Evolutionary conservation across 768 basidiomycete species (phyloP).

Genomic region (Tulasnella sp.): DNA sequence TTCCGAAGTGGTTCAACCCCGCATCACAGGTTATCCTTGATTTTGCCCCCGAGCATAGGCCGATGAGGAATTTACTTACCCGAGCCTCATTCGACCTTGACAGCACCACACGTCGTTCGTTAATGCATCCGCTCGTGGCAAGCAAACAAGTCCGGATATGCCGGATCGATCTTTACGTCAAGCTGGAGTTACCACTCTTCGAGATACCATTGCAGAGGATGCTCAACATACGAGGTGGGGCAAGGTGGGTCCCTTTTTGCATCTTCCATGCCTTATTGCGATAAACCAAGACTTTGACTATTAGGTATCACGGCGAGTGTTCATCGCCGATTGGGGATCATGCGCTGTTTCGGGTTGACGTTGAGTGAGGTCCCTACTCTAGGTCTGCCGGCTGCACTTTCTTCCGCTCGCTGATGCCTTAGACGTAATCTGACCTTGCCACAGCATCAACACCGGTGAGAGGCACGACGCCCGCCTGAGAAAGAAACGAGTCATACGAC

Average conservation of each 20-base stretch:
- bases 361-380: not conserved
- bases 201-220: slow-evolving; percentile 1
- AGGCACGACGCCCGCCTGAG: not conserved
- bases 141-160: not conserved
- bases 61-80: slow-evolving; percentile 4
- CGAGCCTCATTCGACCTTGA: not conserved
- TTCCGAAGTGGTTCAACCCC: not conserved
- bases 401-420: not conserved
- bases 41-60: not conserved
- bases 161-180: slow-evolving; percentile 7
- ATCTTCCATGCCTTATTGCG: not conserved
- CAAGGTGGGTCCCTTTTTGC: not conserved
- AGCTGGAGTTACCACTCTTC: not conserved
- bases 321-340: not conserved
- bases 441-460: not conserved
- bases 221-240: not conserved
- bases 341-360: not conserved
- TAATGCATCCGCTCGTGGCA: not conserved
- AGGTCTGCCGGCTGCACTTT: not conserved
- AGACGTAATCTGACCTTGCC: not conserved
- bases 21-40: not conserved
- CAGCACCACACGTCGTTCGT: not conserved
- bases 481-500: not conserved
- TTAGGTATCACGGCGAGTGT: not conserved
- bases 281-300: not conserved